These are phyloP conservation scores for Aspergillus terreus DNA, from an alignment of 2,329 filamentous ascomycete genomes.

Conservation along the genomic window DNA sequence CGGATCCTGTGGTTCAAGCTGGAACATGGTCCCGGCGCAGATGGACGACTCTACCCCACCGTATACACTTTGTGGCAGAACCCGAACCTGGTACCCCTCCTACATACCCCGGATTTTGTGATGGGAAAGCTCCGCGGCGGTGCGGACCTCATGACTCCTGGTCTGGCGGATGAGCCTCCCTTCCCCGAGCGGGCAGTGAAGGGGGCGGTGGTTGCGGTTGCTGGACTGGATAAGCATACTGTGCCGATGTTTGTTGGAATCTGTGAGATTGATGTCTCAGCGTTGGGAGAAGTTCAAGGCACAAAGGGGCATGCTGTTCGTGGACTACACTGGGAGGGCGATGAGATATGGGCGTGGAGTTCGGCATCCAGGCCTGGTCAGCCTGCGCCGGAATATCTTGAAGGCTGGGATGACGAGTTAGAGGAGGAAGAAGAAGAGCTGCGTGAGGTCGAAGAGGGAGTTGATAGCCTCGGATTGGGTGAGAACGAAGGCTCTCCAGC, in stretches of 20 bases:
- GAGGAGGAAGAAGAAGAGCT: slow-evolving; percentile 28
- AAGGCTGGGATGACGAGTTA: slow-evolving; percentile 46
- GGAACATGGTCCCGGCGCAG: slow-evolving; percentile 48
- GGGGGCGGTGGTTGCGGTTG: slow-evolving; percentile 61
- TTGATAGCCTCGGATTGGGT: slow-evolving; percentile 37
- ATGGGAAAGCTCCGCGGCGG: slow-evolving; percentile 62
- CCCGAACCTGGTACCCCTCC: slow-evolving; percentile 56
- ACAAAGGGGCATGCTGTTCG: slow-evolving; percentile 62
- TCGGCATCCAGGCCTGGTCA: slow-evolving; percentile 51
- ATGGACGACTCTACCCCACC: slow-evolving; percentile 42
- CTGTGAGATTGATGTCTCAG: slow-evolving; percentile 61
- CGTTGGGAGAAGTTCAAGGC: slow-evolving; percentile 54
- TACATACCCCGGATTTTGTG: slow-evolving; percentile 59
- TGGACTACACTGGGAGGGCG: slow-evolving; percentile 64
- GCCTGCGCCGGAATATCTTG: slow-evolving; percentile 50
- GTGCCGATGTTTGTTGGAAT: slow-evolving; percentile 62
- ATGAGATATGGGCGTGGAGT: slow-evolving; percentile 66
- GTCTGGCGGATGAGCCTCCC: slow-evolving; percentile 60
- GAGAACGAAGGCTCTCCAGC: slow-evolving; percentile 19
- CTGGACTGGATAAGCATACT: slow-evolving; percentile 55
- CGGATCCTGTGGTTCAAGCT: slow-evolving; percentile 63
- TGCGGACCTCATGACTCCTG: slow-evolving; percentile 67
- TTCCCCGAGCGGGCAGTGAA: slow-evolving; percentile 58
- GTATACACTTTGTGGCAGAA: slow-evolving; percentile 67
- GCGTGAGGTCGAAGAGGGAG: slow-evolving; percentile 42